A percentile compares a stretch with the other conserved stretches of the same genome.
phyloP scores from a whole-genome alignment of 306 rosid species.

The Vicia faba region DNA sequence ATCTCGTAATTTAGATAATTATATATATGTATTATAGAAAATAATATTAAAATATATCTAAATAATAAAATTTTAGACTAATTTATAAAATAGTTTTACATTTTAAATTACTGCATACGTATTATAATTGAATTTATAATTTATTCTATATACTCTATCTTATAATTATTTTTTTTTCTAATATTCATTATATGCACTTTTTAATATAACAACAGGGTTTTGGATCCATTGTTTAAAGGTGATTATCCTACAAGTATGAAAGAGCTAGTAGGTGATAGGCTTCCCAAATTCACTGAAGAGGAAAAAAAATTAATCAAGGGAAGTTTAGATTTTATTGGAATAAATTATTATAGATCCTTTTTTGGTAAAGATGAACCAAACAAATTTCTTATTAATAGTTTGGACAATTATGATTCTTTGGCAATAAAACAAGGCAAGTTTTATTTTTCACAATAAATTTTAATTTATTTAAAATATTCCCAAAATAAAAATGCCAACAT shows the following conservation, averaged over 20 bases:
- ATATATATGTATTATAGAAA: too few species aligned
- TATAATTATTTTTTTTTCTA: too few species aligned
- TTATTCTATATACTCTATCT: too few species aligned
- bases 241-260: constrained; percentile 38
- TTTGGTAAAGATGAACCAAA: constrained; percentile 27
- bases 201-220: constrained; percentile 19
- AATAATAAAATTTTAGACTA: too few species aligned
- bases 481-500: not conserved
- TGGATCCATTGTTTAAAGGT: constrained; percentile 37
- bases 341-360: constrained; percentile 43
- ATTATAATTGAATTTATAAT: too few species aligned
- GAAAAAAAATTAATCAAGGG: constrained; percentile 33
- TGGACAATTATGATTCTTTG: constrained; percentile 9
- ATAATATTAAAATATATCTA: not conserved
- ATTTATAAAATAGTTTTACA: too few species aligned
- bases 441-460: not conserved
- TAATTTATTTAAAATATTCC: not conserved
- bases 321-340: constrained; percentile 36
- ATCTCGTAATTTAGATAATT: too few species aligned
- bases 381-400: not conserved
- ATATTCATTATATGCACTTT: not conserved
- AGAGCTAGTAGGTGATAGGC: constrained; percentile 37
- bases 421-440: constrained; percentile 17
- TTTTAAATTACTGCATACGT: too few species aligned
- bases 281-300: constrained; percentile 35